These are phyloP conservation scores for Termitomyces sp. DNA, from an alignment of 768 basidiomycete genomes.

Conservation along the genomic window DNA sequence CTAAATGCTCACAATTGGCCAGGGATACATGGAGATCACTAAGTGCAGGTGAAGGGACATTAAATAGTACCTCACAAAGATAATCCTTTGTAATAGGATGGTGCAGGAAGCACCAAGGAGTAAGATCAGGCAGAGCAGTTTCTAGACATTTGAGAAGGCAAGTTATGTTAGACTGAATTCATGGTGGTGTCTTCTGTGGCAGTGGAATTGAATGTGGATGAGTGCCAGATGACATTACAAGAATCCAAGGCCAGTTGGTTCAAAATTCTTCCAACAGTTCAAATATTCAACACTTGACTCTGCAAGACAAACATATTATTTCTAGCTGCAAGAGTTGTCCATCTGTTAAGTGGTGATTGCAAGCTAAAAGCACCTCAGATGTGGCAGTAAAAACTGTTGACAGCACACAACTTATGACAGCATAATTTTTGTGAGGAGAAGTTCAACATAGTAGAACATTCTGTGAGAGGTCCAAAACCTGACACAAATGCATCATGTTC, in stretches of 20 bases:
- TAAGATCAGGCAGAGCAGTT: conserved; percentile 18
- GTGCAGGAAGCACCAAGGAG: conserved; percentile 18
- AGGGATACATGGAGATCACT: conserved; percentile 23
- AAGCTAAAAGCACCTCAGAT: too few relatives aligned
- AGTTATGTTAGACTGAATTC: conserved; percentile 4
- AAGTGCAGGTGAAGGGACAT: conserved; percentile 11
- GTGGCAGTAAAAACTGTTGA: too few relatives aligned
- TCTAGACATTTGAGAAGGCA: neutral
- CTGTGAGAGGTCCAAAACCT: conserved; percentile 12
- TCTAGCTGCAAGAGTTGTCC: conserved; percentile 7
- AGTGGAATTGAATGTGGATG: conserved; percentile 20
- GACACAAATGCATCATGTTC: conserved; percentile 11
- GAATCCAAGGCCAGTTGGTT: conserved; percentile 11
- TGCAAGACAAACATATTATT: neutral
- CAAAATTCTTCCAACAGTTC: conserved; percentile 12
- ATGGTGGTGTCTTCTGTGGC: conserved; percentile 17
- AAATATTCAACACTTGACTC: conserved; percentile 3
- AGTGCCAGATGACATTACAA: conserved; percentile 5
- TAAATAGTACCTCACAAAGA: conserved; percentile 10
- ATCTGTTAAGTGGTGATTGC: neutral
- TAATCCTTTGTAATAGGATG: conserved; percentile 16
- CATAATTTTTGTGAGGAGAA: neutral
- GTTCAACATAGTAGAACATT: conserved; percentile 2
- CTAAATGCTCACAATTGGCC: conserved; percentile 19
- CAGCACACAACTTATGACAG: neutral